Conservation (phyloP, 352 stramenopile genomes). For the Pythium coloratum region DNA sequence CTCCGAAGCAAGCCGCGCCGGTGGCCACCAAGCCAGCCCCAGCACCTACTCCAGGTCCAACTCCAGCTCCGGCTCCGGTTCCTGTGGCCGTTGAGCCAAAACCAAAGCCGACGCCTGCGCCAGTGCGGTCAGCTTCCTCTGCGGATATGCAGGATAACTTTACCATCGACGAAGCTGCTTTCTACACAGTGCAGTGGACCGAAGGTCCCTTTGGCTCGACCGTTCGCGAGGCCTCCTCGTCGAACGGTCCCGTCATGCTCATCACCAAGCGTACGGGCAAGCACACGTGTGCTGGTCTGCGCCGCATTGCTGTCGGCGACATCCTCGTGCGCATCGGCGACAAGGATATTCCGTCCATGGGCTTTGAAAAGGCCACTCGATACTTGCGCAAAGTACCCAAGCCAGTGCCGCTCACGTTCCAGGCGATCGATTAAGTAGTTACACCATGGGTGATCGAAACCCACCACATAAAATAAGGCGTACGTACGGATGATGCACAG, state of each 20-base stretch:
- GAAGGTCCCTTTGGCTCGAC: slow-evolving; percentile 81
- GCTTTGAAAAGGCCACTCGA: slow-evolving; percentile 74
- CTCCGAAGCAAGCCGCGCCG: neutral
- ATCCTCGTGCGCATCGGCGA: slow-evolving; percentile 78
- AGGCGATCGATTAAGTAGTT: slow-evolving; percentile 58
- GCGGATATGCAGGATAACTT: slow-evolving; percentile 52
- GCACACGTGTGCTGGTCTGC: slow-evolving; percentile 69
- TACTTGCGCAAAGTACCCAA: slow-evolving; percentile 76
- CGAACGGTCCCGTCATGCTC: slow-evolving; percentile 64
- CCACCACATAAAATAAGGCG: neutral
- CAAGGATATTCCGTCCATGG: slow-evolving; percentile 61
- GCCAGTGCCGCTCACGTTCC: slow-evolving; percentile 74
- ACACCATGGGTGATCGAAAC: neutral
- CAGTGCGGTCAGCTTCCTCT: slow-evolving; percentile 17
- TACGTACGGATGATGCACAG: neutral
- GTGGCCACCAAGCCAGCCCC: slow-evolving; percentile 15
- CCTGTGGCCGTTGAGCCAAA: slow-evolving; percentile 6
- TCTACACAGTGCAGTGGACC: slow-evolving; percentile 81
- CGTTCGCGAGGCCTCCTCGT: slow-evolving; percentile 72
- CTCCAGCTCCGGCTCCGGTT: slow-evolving; percentile 25
- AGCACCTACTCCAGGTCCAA: slow-evolving; percentile 11
- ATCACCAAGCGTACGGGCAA: slow-evolving; percentile 83
- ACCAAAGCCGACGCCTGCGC: slow-evolving; percentile 4
- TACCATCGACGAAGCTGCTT: slow-evolving; percentile 61
- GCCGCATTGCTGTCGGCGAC: slow-evolving; percentile 72